Evolutionary conservation across 129 eudicot species (phyloP).

Genomic region (Erigeron canadensis): DNA sequence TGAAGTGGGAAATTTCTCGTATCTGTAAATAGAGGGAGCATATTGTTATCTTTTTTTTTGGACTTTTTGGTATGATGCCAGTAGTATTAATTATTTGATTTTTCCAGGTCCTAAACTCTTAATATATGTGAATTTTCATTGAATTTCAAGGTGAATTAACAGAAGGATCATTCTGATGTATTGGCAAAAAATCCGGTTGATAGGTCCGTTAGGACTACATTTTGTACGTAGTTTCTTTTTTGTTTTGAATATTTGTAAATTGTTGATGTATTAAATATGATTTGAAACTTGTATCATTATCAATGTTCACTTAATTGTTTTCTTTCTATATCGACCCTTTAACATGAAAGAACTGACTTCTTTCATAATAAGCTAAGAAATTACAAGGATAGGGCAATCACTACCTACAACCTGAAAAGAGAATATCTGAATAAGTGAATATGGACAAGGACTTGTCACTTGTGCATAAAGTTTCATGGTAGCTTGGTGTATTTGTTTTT

Average conservation of each 20-base stretch:
- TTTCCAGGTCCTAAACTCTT: neutral
- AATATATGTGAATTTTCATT: neutral
- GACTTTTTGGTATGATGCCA: neutral
- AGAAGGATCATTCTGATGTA: no score
- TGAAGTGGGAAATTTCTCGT: constrained; percentile 3
- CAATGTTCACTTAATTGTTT: no score
- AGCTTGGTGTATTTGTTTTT: neutral
- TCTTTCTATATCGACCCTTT: no score
- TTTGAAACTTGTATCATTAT: no score
- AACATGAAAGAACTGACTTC: no score
- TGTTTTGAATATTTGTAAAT: no score
- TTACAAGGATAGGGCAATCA: neutral
- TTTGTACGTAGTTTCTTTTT: no score
- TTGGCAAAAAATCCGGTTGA: no score
- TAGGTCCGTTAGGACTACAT: no score
- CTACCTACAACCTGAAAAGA: neutral
- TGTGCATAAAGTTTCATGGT: neutral
- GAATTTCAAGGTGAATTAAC: no score
- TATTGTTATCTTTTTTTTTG: constrained; percentile 3
- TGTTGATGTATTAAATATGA: no score
- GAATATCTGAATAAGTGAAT: no score
- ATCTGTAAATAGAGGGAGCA: constrained; percentile 20
- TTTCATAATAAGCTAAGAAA: neutral
- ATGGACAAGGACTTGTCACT: neutral
- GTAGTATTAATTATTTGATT: neutral